Conservation (phyloP, 441 rosid genomes). For the Geranium incanum region DNA sequence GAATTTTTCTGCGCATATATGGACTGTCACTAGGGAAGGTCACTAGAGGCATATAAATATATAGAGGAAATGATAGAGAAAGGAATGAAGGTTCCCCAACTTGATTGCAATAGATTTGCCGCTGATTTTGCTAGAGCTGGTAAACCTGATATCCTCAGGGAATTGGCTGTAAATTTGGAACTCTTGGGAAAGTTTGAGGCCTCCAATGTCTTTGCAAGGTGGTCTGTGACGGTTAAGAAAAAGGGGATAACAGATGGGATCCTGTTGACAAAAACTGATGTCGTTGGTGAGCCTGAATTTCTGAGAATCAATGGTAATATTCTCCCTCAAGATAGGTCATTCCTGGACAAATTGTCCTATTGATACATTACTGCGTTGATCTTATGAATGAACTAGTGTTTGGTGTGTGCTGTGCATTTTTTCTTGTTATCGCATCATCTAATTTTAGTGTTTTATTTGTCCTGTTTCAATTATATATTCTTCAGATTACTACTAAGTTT, state of each 20-base stretch:
- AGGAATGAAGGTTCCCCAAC: conserved; percentile 79
- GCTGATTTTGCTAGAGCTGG: conserved; percentile 67
- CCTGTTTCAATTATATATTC: background rate
- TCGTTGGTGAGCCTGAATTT: background rate
- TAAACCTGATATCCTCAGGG: conserved; percentile 55
- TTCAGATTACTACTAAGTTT: background rate
- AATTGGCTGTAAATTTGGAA: conserved; percentile 64
- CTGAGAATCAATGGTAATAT: no score
- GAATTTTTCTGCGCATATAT: background rate
- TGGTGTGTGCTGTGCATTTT: background rate
- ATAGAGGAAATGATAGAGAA: conserved; percentile 79
- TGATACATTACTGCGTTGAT: background rate
- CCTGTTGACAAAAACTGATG: conserved; percentile 6
- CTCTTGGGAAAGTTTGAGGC: conserved; percentile 58
- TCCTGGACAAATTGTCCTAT: background rate
- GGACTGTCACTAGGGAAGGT: conserved; percentile 28
- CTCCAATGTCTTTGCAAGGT: conserved; percentile 51
- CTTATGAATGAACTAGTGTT: background rate
- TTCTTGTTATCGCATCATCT: background rate
- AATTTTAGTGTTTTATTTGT: background rate
- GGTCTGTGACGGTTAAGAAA: conserved; percentile 49
- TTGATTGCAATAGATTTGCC: conserved; percentile 68
- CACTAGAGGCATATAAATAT: conserved; percentile 58
- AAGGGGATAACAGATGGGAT: conserved; percentile 35
- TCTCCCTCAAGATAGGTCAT: background rate